Evolutionary conservation across 2,329 filamentous ascomycete species (phyloP), one percentile per base, ranked within the genome.

Genomic region (Clarireedia hainanense): DNA sequence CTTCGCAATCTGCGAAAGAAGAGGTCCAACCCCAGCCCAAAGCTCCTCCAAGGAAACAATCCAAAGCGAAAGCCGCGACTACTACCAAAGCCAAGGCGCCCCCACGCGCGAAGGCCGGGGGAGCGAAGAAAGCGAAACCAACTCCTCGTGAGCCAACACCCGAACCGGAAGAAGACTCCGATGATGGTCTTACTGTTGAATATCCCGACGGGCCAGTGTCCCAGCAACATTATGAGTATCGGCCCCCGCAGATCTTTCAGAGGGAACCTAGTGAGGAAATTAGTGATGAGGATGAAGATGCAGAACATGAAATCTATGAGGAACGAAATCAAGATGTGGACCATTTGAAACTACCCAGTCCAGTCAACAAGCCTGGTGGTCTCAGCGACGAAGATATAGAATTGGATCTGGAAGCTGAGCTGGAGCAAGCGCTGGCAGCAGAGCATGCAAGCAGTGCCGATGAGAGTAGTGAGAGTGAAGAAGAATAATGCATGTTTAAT

Each of bases 101-200:
- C 2, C 60, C 64, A 34, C 60, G 63, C 50, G 64, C 75, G 61
- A 64, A 65, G 36, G 55, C 52, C 7, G 64, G 66, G 50, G 68
- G 67, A 47, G 53, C 63, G 15, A 68, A 67, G 50, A 75, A 75
- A 60, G 51, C 60, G 4, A 68, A 66, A 55, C 58, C 64, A 12
- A 52, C 59, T 24, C 61, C 63, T 3, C 62, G 64, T 14, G 64
- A 67, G 52, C 67, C 66, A 36, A 69, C 58, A 3, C 67, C 63
- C 1, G 64, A 69, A 60, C 49, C 65, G 63, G 63, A 67, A 59
- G 62, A 67, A 12, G 79, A 82, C 45, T 80, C 79, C 24, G 81
- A 81, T 50, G 76, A 78, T 47, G 77, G 77, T 26, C 72, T 84
- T 36, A 76, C 78, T 26, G 74, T 85, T 55, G 83, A 85, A 67